Evolutionary conservation across 345 rosid species (phyloP).

Genomic region (Orychophragmus violaceus): DNA sequence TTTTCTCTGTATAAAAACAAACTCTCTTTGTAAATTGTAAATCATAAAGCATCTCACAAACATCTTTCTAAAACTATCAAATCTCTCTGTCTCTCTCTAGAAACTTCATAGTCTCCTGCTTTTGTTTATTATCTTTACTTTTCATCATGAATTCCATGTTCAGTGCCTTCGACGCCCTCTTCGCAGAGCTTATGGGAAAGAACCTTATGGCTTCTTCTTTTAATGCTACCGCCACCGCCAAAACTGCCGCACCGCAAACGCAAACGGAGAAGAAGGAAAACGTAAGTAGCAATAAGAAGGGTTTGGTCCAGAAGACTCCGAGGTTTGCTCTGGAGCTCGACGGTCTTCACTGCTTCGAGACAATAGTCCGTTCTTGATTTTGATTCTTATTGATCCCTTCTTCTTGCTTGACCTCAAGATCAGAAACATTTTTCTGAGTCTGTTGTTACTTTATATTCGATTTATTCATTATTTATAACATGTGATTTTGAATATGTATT

Average conservation of each 20-base stretch:
- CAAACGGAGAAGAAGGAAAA: constrained; percentile 22
- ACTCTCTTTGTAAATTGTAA: neutral
- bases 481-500: constrained; percentile 9
- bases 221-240: neutral
- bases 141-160: constrained; percentile 67
- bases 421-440: neutral
- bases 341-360: constrained; percentile 70
- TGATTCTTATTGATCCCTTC: neutral
- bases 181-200: constrained; percentile 53
- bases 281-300: constrained; percentile 11
- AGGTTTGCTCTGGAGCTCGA: constrained; percentile 58
- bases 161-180: constrained; percentile 59
- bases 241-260: constrained; percentile 9
- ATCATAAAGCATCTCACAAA: neutral
- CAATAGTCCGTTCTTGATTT: constrained; percentile 38
- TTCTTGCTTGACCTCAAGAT: constrained; percentile 5
- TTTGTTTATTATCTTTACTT: neutral
- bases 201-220: constrained; percentile 25
- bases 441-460: neutral
- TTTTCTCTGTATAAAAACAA: neutral
- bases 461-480: constrained; percentile 21
- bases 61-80: neutral
- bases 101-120: neutral
- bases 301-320: constrained; percentile 24
- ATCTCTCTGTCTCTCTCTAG: neutral